Base-by-base conservation (phyloP, 768 basidiomycete genomes). In the Leccinum rimulosum region DNA sequence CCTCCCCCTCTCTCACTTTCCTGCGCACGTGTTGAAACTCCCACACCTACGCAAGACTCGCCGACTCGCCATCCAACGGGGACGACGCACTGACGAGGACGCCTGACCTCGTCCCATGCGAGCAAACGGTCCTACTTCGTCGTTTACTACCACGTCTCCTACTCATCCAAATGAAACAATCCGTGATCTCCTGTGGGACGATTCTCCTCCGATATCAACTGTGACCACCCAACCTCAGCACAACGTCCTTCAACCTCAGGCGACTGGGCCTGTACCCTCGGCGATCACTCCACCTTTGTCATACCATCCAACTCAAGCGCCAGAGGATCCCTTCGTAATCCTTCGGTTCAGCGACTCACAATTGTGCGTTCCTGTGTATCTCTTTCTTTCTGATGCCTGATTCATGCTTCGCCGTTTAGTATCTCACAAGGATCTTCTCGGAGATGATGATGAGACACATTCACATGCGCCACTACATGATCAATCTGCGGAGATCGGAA, bases 401-500 rank as follows among this genome's bases (percentile, higher is more conserved):
- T 53, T 35, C 22, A 30, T 35, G 48, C 8, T 52, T 52, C 5
- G 27, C 22, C 31, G 31, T 43, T 54, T 22, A 73, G 72, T 56
- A 35, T 63, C 66, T 40, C 62, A 64, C 64, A 75, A 75, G 43
- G 85, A 92, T 73, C 80, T 93, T 56, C 77, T 95, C 30, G 87
- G 84, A 28, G 91, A 91, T 63, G 91, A 94, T 35, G 82, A 84
- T 10, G 74, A 77, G 27, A 70, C 72, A 2, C 73, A 79, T 6
- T 55, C 78, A 0, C 77, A 85, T 15, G 77, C 83, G 53, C 78
- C 82, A 40, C 68, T 87, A 6, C 84, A 88, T 5, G 88, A 94
- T 65, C 82, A 83, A 59, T 92, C 90, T 30, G 90, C 86, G 4
- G 91, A 95, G 68, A 89, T 98, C 56, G 93, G 92, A 7, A 95